Evolutionary conservation across 2,329 filamentous ascomycete genomes (phyloP).

Genomic region (Scleromitrula shiraiana): DNA sequence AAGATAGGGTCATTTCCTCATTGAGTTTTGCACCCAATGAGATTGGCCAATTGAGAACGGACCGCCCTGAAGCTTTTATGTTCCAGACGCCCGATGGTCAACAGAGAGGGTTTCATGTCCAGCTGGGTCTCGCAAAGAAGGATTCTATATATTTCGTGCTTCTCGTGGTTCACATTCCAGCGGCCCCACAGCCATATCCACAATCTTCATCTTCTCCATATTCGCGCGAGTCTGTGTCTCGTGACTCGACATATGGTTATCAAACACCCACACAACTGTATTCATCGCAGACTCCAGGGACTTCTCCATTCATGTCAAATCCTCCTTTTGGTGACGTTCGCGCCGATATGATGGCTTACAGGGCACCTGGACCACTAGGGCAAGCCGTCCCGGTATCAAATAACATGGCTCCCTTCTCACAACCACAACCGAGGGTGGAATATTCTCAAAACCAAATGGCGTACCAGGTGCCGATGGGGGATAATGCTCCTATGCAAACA

Average conservation of each 20-base stretch:
- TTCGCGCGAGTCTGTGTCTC: constrained; percentile 22
- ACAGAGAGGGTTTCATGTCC: constrained; percentile 41
- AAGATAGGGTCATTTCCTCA: constrained; percentile 46
- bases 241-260: constrained; percentile 27
- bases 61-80: constrained; percentile 46
- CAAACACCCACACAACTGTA: constrained; percentile 23
- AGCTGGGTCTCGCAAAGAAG: constrained; percentile 50
- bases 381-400: constrained; percentile 27
- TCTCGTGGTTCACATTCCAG: constrained; percentile 29
- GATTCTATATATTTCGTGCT: constrained; percentile 57
- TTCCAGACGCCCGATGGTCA: constrained; percentile 47
- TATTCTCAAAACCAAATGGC: constrained; percentile 33
- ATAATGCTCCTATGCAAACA: constrained; percentile 32
- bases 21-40: constrained; percentile 48
- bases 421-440: constrained; percentile 38
- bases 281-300: constrained; percentile 14
- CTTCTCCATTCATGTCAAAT: constrained; percentile 19
- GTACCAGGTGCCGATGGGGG: constrained; percentile 47
- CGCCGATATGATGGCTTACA: constrained; percentile 21
- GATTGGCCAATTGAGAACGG: constrained; percentile 42
- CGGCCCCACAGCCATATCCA: constrained; percentile 21
- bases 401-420: constrained; percentile 39
- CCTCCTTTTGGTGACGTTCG: constrained; percentile 21
- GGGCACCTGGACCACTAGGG: constrained; percentile 19
- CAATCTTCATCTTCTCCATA: constrained; percentile 23